These are phyloP conservation scores for Tremellales sp. DNA, from an alignment of 1,284 basidiomycete species.

Conservation along the genomic window DNA sequence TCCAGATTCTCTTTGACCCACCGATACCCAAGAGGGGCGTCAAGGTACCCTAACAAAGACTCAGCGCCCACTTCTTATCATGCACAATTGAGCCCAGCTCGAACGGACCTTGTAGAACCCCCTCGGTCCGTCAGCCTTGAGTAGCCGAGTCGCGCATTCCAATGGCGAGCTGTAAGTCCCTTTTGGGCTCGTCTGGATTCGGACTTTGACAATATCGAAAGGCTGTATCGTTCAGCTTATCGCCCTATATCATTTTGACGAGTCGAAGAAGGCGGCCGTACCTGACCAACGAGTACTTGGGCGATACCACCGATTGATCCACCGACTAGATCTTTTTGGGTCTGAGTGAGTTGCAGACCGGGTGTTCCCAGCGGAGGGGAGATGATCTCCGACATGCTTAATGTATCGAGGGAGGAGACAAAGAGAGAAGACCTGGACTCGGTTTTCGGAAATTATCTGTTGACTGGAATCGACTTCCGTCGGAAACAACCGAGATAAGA, in stretches of 20 bases:
- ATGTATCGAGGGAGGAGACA: too few species aligned
- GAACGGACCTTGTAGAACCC: constrained; percentile 87
- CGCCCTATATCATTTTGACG: constrained; percentile 1
- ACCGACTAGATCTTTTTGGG: constrained; percentile 72
- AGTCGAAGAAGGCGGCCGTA: constrained; percentile 13
- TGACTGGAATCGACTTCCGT: too few species aligned
- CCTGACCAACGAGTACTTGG: constrained; percentile 86
- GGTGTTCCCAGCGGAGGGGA: constrained; percentile 25
- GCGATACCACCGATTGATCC: constrained; percentile 83
- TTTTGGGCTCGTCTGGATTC: constrained; percentile 90
- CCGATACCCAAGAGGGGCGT: constrained; percentile 93
- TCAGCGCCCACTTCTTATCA: background rate
- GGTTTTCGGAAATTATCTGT: too few species aligned
- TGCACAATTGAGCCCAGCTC: background rate
- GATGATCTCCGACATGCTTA: constrained; percentile 44
- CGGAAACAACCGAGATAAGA: too few species aligned
- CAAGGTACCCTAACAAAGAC: constrained; percentile 67
- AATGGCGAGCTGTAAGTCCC: constrained; percentile 86
- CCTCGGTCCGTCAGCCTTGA: constrained; percentile 85
- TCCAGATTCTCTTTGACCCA: constrained; percentile 19
- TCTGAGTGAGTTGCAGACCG: constrained; percentile 36
- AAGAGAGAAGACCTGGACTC: too few species aligned
- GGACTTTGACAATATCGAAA: constrained; percentile 93
- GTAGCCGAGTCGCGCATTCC: constrained; percentile 79
- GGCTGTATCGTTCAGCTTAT: constrained; percentile 50